Evolutionary conservation across 768 basidiomycete species (phyloP).

Genomic region (Phaeolepiota aurea): DNA sequence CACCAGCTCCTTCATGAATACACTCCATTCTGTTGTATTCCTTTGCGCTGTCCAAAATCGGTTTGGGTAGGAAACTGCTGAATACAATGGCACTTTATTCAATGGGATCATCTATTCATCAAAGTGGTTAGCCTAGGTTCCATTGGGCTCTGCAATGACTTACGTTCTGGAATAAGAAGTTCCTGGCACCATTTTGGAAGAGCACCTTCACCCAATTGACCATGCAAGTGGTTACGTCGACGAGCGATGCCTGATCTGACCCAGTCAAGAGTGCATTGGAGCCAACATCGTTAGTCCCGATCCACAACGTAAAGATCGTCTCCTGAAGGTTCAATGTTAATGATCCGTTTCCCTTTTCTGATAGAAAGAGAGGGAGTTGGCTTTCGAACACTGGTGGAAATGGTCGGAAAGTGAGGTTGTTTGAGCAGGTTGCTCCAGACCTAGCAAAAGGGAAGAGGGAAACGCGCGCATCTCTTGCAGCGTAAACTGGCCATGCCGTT

Average conservation of each 20-base stretch:
- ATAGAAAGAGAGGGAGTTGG: slow-evolving; percentile 47
- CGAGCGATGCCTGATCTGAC: slow-evolving; percentile 40
- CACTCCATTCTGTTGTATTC: slow-evolving; percentile 51
- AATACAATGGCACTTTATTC: slow-evolving; percentile 38
- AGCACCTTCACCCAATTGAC: slow-evolving; percentile 51
- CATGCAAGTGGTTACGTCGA: slow-evolving; percentile 49
- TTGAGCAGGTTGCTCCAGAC: slow-evolving; percentile 60
- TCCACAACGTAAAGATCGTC: slow-evolving; percentile 61
- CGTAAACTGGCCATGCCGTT: slow-evolving; percentile 54
- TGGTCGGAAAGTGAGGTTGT: slow-evolving; percentile 47
- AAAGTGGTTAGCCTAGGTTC: neutral
- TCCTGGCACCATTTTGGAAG: slow-evolving; percentile 51
- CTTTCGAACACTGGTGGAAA: slow-evolving; percentile 52
- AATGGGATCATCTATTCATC: slow-evolving; percentile 52
- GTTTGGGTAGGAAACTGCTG: slow-evolving; percentile 36
- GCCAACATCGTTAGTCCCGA: slow-evolving; percentile 62
- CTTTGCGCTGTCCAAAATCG: slow-evolving; percentile 40
- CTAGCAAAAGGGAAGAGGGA: slow-evolving; percentile 49
- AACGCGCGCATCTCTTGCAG: slow-evolving; percentile 44
- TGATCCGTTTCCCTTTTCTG: slow-evolving; percentile 30
- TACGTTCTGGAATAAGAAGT: slow-evolving; percentile 66
- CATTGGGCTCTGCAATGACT: slow-evolving; percentile 11
- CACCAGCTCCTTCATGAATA: slow-evolving; percentile 46
- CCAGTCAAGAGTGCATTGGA: slow-evolving; percentile 45
- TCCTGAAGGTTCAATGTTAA: slow-evolving; percentile 28